Evolutionary conservation across 441 rosid species (phyloP), one percentile per base, ranked within the genome.

Genomic region (Hura crepitans): DNA sequence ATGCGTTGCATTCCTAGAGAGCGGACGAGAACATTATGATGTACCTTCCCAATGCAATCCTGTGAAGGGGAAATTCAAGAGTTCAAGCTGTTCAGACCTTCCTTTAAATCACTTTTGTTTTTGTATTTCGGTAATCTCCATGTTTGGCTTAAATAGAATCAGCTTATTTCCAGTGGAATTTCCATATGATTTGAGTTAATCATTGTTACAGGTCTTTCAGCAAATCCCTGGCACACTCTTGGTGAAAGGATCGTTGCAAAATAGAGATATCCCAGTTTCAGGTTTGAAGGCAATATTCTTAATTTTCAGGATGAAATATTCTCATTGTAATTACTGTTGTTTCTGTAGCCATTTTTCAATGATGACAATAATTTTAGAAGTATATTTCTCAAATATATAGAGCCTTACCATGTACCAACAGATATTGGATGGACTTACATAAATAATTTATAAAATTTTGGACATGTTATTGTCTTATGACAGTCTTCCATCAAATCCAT

Each of bases 141-240:
- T 20, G 4, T 35, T 28, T 64, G 11, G 60, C 67, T 66, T 65
- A 28, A 68, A 23, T 62, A 11, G 23, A 54, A 10, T 31, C n/a
- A 14, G 31, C 14, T 47, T 57, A 18, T 62, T n/a, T 7, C 30
- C 51, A 20, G 46, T 74, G 6, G 39, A 62, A 8, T 57, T 65
- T 31, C 46, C 59, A 30, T 59, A 25, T 75, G 74, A 69, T 66
- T 74, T 28, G 6, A 22, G 7, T 47, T 37, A 37, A 1, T 10
- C 14, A 1, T 42, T 42, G 46, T 42, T 42, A 42, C 81, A 90
- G 92, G 89, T 92, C 45, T 92, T 88, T 73, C 93, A 90, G 75
- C 97, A 86, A 80, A 86, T 81, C 64, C 94, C 94, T 0, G 96
- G 96, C 47, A 75, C 97, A 31, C 82, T 91, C 73, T 84, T 93